phyloP scores from a whole-genome alignment of 2,329 filamentous ascomycete genomes.

The Hirsutella minnesotensis region DNA sequence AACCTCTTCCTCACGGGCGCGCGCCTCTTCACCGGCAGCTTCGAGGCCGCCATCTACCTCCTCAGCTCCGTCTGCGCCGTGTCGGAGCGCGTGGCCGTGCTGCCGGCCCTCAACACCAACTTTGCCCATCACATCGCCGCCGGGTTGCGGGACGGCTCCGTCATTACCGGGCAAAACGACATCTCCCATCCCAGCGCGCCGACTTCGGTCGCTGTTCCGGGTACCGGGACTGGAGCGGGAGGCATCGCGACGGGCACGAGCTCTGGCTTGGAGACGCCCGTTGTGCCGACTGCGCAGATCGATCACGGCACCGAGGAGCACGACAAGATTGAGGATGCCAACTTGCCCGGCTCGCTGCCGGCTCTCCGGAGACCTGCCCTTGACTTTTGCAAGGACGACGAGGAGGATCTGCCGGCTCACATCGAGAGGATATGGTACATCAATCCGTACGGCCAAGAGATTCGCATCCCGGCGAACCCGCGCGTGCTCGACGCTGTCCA shows the following conservation, averaged over 20 bases:
- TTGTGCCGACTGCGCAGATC: not conserved
- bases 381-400: constrained; percentile 62
- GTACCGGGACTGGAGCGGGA: constrained; percentile 11
- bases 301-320: constrained; percentile 37
- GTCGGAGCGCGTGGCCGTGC: constrained; percentile 60
- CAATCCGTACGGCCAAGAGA: constrained; percentile 96
- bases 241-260: constrained; percentile 13
- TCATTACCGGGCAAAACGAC: constrained; percentile 84
- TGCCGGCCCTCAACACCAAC: constrained; percentile 88
- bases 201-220: constrained; percentile 29
- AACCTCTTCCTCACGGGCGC: constrained; percentile 78
- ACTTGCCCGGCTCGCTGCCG: constrained; percentile 69
- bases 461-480: constrained; percentile 71
- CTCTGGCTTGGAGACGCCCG: constrained; percentile 20
- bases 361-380: constrained; percentile 73
- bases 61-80: constrained; percentile 81
- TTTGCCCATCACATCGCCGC: constrained; percentile 93
- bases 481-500: constrained; percentile 61
- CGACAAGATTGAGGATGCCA: constrained; percentile 66
- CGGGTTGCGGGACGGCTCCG: constrained; percentile 59
- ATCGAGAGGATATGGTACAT: constrained; percentile 92
- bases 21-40: constrained; percentile 80
- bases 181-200: constrained; percentile 74
- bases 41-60: constrained; percentile 86
- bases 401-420: constrained; percentile 63